A percentile compares a stretch with the other conserved stretches of the same genome.
Evolutionary conservation across 306 rosid species (phyloP).

Genomic region (Quercus rubra): DNA sequence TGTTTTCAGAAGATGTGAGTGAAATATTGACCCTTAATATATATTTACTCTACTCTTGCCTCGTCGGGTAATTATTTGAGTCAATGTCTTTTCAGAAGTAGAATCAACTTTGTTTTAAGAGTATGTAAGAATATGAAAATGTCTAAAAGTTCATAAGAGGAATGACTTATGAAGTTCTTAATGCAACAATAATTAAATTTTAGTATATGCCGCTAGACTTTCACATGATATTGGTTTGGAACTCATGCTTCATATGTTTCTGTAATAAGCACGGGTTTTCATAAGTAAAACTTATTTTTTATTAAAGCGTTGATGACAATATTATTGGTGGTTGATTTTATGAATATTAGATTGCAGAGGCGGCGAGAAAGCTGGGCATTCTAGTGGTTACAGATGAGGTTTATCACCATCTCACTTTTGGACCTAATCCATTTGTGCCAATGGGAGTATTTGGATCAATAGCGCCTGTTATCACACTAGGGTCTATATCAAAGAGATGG

Average conservation of each 20-base stretch:
- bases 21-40: too few species aligned
- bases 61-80: too few species aligned
- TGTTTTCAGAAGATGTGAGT: too few species aligned
- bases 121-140: too few species aligned
- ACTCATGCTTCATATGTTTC: background rate
- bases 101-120: too few species aligned
- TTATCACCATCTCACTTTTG: constrained; percentile 37
- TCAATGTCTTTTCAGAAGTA: too few species aligned
- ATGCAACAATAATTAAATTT: too few species aligned
- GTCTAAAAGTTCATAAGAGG: too few species aligned
- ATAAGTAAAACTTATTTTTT: background rate
- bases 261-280: background rate
- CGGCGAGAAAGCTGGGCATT: constrained; percentile 44
- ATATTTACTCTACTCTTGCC: too few species aligned
- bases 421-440: constrained; percentile 37
- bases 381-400: constrained; percentile 45
- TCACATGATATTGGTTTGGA: too few species aligned
- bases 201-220: too few species aligned
- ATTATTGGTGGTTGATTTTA: background rate
- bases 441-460: constrained; percentile 42
- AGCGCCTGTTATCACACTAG: constrained; percentile 46
- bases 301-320: background rate
- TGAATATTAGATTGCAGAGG: constrained; percentile 36
- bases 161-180: too few species aligned
- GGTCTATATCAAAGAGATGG: constrained; percentile 50